Base-by-base conservation (phyloP, 306 rosid species). In the Fragaria vesca region DNA sequence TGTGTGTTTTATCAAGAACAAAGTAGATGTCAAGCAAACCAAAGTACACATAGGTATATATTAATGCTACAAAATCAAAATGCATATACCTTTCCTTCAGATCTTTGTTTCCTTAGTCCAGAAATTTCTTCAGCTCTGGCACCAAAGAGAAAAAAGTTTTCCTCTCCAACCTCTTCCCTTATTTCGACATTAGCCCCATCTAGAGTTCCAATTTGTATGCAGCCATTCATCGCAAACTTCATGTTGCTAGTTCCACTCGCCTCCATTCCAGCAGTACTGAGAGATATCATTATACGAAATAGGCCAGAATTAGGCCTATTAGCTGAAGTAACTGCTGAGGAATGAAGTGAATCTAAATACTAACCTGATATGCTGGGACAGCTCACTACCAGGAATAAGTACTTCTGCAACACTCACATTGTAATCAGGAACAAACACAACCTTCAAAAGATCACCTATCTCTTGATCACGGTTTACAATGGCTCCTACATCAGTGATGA, bases 201-300 rank as follows among this genome's bases (percentile, higher is more conserved):
- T 82, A 95, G 86, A 71, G 97, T 95, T 77, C 97, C 99, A 83
- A 95, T 95, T 79, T 85, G 88, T 78, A 95, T 50, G 83, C 97
- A 93, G 12, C 99, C 99, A 54, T 93, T 95, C 97, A 95, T 93
- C 21, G 97, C 90, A 84, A 95, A 95, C 85, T 95, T 95, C 99
- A 95, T 95, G 90, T 93, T 95, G 87, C 99, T 93, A 26, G 99
- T 95, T 87, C 99, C 99, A 86, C 99, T 93, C 79, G 99, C 99
- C 76, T 95, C 99, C 99, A 95, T 95, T 61, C 99, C 99, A 76
- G 99, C 99, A 80, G 99, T 95, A 84, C 99, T 95, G 71, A 72
- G 70, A 50, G 51, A 63, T n/a, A 32, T 61, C 40, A 61, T 60
- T 34, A 54, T 38, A 3, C 12, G 1, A 65, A 2, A 36, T 66